These are phyloP conservation scores for Corymbia maculata DNA, from an alignment of 345 rosid genomes.

Conservation along the genomic window DNA sequence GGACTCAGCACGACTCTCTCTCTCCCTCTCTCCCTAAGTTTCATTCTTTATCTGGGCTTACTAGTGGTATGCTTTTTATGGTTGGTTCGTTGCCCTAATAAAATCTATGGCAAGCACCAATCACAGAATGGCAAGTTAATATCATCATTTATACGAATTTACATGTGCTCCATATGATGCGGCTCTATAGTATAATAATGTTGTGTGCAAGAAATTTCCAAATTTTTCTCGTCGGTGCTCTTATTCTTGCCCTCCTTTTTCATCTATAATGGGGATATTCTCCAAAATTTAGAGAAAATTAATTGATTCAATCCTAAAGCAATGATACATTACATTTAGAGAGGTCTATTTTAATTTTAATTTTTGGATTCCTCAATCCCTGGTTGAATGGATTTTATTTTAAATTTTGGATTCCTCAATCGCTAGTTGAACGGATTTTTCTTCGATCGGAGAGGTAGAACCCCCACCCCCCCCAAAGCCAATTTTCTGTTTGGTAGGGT, in stretches of 20 bases:
- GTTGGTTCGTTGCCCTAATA: background rate
- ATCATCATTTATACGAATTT: background rate
- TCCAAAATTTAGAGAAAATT: background rate
- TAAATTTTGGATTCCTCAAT: background rate
- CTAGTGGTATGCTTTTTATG: background rate
- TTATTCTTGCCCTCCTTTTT: background rate
- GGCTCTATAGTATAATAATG: no score
- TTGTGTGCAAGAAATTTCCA: background rate
- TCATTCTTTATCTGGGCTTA: background rate
- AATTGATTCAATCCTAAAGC: background rate
- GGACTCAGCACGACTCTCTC: no score
- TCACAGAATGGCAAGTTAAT: background rate
- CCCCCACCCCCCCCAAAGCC: no score
- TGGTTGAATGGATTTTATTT: background rate
- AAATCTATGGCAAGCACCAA: background rate
- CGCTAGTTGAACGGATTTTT: background rate
- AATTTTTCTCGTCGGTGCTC: background rate
- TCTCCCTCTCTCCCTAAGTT: background rate
- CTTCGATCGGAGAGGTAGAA: background rate
- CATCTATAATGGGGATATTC: background rate
- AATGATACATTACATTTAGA: background rate
- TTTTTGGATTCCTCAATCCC: background rate
- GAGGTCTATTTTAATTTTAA: background rate
- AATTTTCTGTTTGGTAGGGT: background rate
- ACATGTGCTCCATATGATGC: background rate